Evolutionary conservation across 345 rosid genomes (phyloP).

Genomic region (Populus pruinosa): DNA sequence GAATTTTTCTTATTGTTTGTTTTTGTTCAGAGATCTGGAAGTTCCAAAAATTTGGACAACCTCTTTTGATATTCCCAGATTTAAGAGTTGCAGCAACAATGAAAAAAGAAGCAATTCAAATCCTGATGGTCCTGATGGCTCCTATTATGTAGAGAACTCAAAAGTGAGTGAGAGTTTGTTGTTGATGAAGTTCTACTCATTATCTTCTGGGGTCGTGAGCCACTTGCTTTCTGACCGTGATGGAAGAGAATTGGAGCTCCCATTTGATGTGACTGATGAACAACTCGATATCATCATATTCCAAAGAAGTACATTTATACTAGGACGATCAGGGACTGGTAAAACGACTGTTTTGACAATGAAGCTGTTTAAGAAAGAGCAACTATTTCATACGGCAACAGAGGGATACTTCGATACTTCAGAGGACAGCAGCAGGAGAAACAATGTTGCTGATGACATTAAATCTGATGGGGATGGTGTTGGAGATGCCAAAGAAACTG

Average conservation of each 20-base stretch:
- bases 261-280: conserved; percentile 49
- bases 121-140: conserved; percentile 11
- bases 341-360: conserved; percentile 51
- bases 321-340: conserved; percentile 61
- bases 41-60: conserved; percentile 40
- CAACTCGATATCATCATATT: conserved; percentile 36
- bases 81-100: conserved; percentile 13
- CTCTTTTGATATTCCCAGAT: conserved; percentile 26
- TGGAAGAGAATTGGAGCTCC: conserved; percentile 41
- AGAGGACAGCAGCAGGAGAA: neutral
- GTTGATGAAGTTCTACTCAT: conserved; percentile 50
- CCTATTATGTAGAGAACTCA: conserved; percentile 33
- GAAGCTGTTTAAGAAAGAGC: conserved; percentile 43
- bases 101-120: conserved; percentile 15
- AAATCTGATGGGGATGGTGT: neutral
- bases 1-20: neutral
- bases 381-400: conserved; percentile 22
- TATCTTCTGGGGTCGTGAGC: conserved; percentile 31
- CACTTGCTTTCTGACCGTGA: conserved; percentile 40
- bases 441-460: neutral
- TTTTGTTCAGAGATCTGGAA: conserved; percentile 38
- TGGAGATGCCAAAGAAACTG: conserved; percentile 8
- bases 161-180: conserved; percentile 49
- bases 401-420: conserved; percentile 6
- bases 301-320: conserved; percentile 40